phyloP scores from a whole-genome alignment of 345 rosid species.

The Arabidopsis thaliana region DNA sequence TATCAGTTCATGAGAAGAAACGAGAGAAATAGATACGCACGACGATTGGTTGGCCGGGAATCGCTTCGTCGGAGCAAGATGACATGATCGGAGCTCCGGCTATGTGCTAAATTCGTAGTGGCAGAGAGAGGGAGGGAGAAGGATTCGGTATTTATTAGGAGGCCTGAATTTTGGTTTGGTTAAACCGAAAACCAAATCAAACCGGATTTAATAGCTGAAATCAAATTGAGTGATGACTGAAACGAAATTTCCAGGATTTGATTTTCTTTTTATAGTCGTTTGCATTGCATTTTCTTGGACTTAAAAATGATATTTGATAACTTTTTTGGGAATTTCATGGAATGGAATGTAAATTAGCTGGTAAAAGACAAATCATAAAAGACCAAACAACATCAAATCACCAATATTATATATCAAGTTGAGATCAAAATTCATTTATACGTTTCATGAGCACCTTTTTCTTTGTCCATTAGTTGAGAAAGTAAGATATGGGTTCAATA shows the following conservation, averaged over 20 bases:
- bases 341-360: not conserved
- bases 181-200: not conserved
- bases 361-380: not conserved
- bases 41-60: constrained; percentile 31
- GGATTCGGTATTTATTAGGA: not conserved
- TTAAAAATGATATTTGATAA: not conserved
- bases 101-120: not conserved
- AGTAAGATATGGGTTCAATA: not conserved
- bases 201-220: not conserved
- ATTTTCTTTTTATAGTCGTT: not conserved
- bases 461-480: not conserved
- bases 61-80: constrained; percentile 37
- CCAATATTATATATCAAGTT: not conserved
- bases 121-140: not conserved
- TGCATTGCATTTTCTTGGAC: not conserved
- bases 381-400: not conserved
- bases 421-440: not conserved
- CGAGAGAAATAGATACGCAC: constrained; percentile 40
- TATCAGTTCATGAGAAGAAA: not conserved
- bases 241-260: constrained; percentile 14
- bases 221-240: not conserved
- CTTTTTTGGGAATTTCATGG: not conserved
- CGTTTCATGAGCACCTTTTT: not conserved
- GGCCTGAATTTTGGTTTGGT: not conserved
- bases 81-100: constrained; percentile 53